Evolutionary conservation across 257 asterid species (phyloP).

Genomic region (Nemophila menziesii): DNA sequence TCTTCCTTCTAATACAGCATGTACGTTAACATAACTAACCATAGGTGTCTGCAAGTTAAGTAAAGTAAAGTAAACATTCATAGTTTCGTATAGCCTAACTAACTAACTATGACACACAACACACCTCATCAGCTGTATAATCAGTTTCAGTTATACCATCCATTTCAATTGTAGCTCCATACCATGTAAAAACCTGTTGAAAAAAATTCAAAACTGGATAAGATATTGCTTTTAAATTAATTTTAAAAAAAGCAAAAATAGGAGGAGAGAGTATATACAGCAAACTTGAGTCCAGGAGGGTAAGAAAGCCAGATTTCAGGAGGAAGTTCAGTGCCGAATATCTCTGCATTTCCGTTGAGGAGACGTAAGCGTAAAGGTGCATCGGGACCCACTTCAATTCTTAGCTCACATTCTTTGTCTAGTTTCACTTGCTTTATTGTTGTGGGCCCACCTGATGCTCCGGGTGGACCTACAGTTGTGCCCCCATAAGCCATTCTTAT

Average conservation of each 20-base stretch:
- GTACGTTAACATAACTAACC: conserved; percentile 92
- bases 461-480: conserved; percentile 38
- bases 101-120: neutral
- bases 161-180: conserved; percentile 86
- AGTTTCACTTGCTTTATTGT: conserved; percentile 64
- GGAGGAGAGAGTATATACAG: conserved; percentile 38
- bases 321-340: conserved; percentile 86
- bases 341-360: conserved; percentile 72
- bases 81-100: neutral
- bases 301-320: conserved; percentile 70
- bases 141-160: conserved; percentile 90
- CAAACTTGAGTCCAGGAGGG: conserved; percentile 76
- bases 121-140: conserved; percentile 93
- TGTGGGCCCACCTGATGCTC: conserved; percentile 34
- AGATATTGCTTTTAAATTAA: conserved; percentile 1
- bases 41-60: conserved; percentile 85
- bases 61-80: conserved; percentile 8
- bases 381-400: conserved; percentile 76
- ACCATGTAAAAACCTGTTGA: conserved; percentile 81
- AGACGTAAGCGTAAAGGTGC: conserved; percentile 73
- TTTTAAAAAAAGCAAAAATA: neutral
- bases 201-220: conserved; percentile 10
- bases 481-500: conserved; percentile 61
- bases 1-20: conserved; percentile 87
- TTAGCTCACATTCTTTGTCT: conserved; percentile 83